A percentile compares a stretch with the other conserved stretches of the same genome.
Conservation (phyloP, 2,329 filamentous ascomycete genomes). For the Pestalotiopsis sp. region DNA sequence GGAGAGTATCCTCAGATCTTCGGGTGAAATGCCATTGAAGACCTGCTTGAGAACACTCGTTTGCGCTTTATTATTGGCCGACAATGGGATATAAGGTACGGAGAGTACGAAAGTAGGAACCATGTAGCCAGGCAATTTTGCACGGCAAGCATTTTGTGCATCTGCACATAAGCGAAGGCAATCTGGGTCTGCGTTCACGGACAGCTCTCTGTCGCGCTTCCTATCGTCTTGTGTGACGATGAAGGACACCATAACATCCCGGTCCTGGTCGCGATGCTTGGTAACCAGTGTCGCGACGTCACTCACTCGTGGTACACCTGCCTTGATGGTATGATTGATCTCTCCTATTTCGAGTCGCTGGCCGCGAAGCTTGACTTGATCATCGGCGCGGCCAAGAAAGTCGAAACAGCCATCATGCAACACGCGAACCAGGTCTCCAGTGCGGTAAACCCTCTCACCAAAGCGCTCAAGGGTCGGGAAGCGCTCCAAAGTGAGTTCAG, state of each 20-base stretch:
- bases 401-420: slow-evolving; percentile 82
- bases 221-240: slow-evolving; percentile 44
- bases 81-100: slow-evolving; percentile 75
- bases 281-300: slow-evolving; percentile 78
- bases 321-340: slow-evolving; percentile 82
- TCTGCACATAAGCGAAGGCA: slow-evolving; percentile 6
- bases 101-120: slow-evolving; percentile 82
- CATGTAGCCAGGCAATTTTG: slow-evolving; percentile 82
- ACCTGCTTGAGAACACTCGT: slow-evolving; percentile 68
- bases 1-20: slow-evolving; percentile 62
- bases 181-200: neutral
- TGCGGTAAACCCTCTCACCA: slow-evolving; percentile 75
- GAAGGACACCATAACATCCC: slow-evolving; percentile 83
- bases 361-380: slow-evolving; percentile 89
- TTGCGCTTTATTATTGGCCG: slow-evolving; percentile 89
- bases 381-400: slow-evolving; percentile 85
- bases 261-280: slow-evolving; percentile 72
- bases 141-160: slow-evolving; percentile 66
- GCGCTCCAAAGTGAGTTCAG: slow-evolving; percentile 74
- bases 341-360: slow-evolving; percentile 89
- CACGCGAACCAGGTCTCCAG: slow-evolving; percentile 84
- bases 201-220: neutral
- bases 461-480: slow-evolving; percentile 69
- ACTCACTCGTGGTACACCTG: slow-evolving; percentile 56
- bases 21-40: slow-evolving; percentile 63